Base-by-base conservation (phyloP, 768 basidiomycete genomes). In the Agaricus blazei region DNA sequence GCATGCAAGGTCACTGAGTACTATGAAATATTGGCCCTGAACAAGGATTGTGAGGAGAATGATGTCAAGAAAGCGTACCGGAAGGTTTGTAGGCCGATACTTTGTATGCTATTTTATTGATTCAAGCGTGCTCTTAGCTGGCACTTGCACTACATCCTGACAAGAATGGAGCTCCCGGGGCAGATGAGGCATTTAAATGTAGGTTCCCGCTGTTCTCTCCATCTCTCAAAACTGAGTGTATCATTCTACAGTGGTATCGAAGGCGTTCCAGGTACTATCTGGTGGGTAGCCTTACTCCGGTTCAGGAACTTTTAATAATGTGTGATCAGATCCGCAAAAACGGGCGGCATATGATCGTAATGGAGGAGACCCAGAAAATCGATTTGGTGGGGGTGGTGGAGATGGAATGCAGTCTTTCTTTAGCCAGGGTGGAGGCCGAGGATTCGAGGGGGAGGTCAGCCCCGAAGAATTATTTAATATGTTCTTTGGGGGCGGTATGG, bases 161-260 rank as follows among this genome's bases (percentile, higher is more conserved):
- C 68, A 95, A 88, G 75, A 97, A 96, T 64, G 93, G 93, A 5
- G 96, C 96, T 19, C 95, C 96, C n/a, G 91, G 93, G 40, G 96
- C 96, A 14, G 96, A 98, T 58, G 96, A 98, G 67, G 96, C 96
- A 2, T 98, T 98, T 75, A 98, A 98, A 76, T 77, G 96, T 98
- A 64, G 52, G 87, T 79, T 48, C 40, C 41, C 40, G 19, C 36
- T 51, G 44, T 56, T 27, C 36, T 41, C 52, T 36, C 38, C 19
- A 45, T 19, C 26, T 57, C 26, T 47, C 7, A n/a, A 14, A 15
- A 28, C 58, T 55, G 24, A 57, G 54, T 56, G 28, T 57, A 48
- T 23, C 48, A 47, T 41, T 57, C 45, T 53, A 9, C 65, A 98
- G 96, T 95, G 88, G 93, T 98, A 28, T 96, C 93, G 3, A 98